Evolutionary conservation across 2,329 filamentous ascomycete species (phyloP), one percentile per base, ranked within the genome.

Genomic region (Ophidiomyces ophidiicola): DNA sequence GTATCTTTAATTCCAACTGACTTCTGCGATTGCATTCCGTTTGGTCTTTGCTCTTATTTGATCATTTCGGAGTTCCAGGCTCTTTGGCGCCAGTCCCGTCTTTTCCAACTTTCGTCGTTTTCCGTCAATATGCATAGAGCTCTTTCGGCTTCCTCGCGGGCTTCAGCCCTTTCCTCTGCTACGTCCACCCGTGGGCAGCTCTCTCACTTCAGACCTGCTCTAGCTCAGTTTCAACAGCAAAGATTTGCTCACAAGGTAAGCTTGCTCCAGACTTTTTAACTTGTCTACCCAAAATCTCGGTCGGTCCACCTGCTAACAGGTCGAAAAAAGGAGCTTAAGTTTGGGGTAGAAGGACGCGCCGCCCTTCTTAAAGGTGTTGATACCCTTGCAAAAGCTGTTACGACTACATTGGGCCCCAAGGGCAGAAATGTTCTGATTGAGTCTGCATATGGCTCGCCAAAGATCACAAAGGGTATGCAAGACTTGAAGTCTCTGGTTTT

Each of bases 361-460:
- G 64, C 85, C 53, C 79, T 98, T 48, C 76, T 98, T 51, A 79
- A 80, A 58, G 90, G 90, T 76, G 87, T 96, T 50, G 90, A 98
- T 64, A 96, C 90, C 52, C 78, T 98, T 49, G 87, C 90, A 56
- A 93, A 80, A 70, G 90, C 90, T 48, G 90, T 98, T 48, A 82
- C 88, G 49, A 94, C 88, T 47, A 98, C 90, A 49, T 76, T 98
- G 46, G 90, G 90, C 52, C 90, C 90, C 56, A 98, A 98, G 76
- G 90, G 90, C 65, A 80, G 90, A 62, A 98, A 96, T 69, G 90
- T 98, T 52, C 66, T 98, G 59, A 98, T 98, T 53, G 90, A 98
- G 73, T 94, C 88, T 48, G 85, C 84, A 72, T 98, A 94, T 59
- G 90, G 90, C 64, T 94, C 90, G 33, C 90, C 90, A 57, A 98